Evolutionary conservation across 352 stramenopile genomes (phyloP).

Genomic region (Elongisporangium prolatum): DNA sequence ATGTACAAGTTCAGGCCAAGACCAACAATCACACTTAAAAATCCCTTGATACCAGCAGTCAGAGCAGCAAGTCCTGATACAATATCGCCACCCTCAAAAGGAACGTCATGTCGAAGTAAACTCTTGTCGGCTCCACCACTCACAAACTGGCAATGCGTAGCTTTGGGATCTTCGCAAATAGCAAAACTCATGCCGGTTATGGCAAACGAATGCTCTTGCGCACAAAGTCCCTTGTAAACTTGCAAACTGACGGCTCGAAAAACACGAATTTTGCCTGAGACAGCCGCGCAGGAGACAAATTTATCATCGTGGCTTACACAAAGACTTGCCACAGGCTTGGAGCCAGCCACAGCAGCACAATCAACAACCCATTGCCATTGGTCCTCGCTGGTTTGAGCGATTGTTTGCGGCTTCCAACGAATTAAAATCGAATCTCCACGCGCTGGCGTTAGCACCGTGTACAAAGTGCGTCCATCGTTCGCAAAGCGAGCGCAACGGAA

Average conservation of each 20-base stretch:
- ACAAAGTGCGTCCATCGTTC: slow-evolving; percentile 58
- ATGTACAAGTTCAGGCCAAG: slow-evolving; percentile 48
- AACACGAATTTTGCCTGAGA: slow-evolving; percentile 70
- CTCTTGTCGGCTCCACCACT: slow-evolving; percentile 76
- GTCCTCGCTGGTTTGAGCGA: slow-evolving; percentile 59
- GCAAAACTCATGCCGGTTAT: slow-evolving; percentile 82
- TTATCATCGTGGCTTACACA: slow-evolving; percentile 70
- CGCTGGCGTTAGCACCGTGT: slow-evolving; percentile 69
- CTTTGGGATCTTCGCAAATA: slow-evolving; percentile 23
- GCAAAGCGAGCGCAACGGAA: slow-evolving; percentile 80
- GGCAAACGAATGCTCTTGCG: slow-evolving; percentile 68
- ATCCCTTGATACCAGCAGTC: slow-evolving; percentile 18
- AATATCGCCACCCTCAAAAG: slow-evolving; percentile 50
- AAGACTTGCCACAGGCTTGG: slow-evolving; percentile 72
- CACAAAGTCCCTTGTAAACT: slow-evolving; percentile 47
- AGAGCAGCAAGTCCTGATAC: slow-evolving; percentile 33
- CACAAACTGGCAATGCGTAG: slow-evolving; percentile 41
- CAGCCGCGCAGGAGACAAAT: slow-evolving; percentile 65
- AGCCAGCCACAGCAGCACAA: slow-evolving; percentile 39
- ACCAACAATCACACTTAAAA: slow-evolving; percentile 27
- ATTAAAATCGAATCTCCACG: slow-evolving; percentile 76
- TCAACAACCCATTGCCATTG: slow-evolving; percentile 71
- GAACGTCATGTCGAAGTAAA: slow-evolving; percentile 60
- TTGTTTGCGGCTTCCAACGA: slow-evolving; percentile 73
- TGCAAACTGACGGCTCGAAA: slow-evolving; percentile 42